Conservation (phyloP, 805 yeast genomes). For the Starmerella gropengiesseri region DNA sequence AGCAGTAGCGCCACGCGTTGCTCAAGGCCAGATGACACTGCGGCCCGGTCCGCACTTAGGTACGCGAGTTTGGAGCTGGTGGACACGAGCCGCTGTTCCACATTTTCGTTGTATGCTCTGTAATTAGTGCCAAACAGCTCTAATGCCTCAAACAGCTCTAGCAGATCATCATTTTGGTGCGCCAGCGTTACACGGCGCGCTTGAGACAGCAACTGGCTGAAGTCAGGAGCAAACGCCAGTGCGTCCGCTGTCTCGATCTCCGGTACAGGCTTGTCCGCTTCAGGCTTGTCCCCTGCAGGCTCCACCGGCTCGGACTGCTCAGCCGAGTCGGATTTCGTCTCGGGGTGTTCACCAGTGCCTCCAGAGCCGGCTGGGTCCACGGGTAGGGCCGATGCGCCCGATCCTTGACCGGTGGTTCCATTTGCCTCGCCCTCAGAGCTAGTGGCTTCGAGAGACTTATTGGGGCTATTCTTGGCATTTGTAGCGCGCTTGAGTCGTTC, state of each 20-base stretch:
- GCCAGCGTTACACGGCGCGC: slow-evolving; percentile 17
- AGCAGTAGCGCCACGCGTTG: slow-evolving; percentile 52
- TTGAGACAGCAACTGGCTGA: slow-evolving; percentile 2
- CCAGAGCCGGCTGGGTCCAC: too few species aligned
- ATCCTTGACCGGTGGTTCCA: too few species aligned
- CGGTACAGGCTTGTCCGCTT: not conserved
- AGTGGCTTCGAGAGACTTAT: not conserved
- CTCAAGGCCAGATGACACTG: slow-evolving; percentile 31
- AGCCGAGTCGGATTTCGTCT: too few species aligned
- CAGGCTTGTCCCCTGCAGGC: too few species aligned
- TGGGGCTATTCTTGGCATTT: slow-evolving; percentile 23
- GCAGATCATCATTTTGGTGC: slow-evolving; percentile 12
- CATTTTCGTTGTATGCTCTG: slow-evolving; percentile 4
- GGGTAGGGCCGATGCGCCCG: too few species aligned
- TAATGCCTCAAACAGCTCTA: slow-evolving; percentile 15
- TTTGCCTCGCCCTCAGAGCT: not conserved
- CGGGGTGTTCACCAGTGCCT: too few species aligned
- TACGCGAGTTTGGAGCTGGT: slow-evolving; percentile 15
- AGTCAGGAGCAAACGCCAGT: slow-evolving; percentile 42
- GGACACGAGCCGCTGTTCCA: slow-evolving; percentile 10
- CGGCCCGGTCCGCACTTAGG: slow-evolving; percentile 8
- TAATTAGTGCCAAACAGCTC: slow-evolving; percentile 5
- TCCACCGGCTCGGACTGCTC: too few species aligned
- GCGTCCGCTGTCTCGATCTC: slow-evolving; percentile 33
- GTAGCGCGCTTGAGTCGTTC: slow-evolving; percentile 82